Base-by-base conservation (phyloP, 2,329 filamentous ascomycete genomes). In the Chalara sp. region DNA sequence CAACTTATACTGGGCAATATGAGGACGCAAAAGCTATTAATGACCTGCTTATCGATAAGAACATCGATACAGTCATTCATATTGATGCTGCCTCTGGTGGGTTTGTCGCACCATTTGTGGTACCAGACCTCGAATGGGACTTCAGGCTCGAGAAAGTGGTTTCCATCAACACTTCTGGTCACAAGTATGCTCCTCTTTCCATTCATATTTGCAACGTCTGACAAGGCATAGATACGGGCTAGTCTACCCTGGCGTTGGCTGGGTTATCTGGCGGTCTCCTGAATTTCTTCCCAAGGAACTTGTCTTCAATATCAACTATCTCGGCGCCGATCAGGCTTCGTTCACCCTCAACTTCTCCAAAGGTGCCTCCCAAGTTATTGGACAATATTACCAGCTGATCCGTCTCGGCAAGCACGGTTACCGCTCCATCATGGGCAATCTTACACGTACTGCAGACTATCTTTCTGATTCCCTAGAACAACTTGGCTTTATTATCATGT, bases 251-350 rank as follows among this genome's bases (percentile, higher is more conserved):
- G 91, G 92, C 67, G 88, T 97, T 11, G 92, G 92, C 52, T 97
- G 92, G 92, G 83, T 92, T 8, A 76, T 96, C 58, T 96, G 91
- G 90, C 83, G 91, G 45, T 80, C 83, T 39, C 80, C 88, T 47
- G 85, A 93, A 67, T 93, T 78, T 70, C 79, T 96, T 3, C 92
- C 92, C 6, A 79, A 66, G 65, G 91, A 96, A 64, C 83, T 96
- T 28, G 89, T 97, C 62, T 97, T 97, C 81, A 96, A 96, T 78
- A 96, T 97, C 79, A 96, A 96, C 78, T 97, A 97, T 72, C 85
- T 96, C 5, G 92, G 92, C 46, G 91, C 92, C 8, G 89, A 96
- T 65, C 92, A 97, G 68, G 86, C 90, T 2, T 96, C 89, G 3
- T 96, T 96, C 73, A 96, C 92, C 0, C 82, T 97, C 53, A 97